Conservation (phyloP, 345 rosid genomes). For the Trapa incisa region DNA sequence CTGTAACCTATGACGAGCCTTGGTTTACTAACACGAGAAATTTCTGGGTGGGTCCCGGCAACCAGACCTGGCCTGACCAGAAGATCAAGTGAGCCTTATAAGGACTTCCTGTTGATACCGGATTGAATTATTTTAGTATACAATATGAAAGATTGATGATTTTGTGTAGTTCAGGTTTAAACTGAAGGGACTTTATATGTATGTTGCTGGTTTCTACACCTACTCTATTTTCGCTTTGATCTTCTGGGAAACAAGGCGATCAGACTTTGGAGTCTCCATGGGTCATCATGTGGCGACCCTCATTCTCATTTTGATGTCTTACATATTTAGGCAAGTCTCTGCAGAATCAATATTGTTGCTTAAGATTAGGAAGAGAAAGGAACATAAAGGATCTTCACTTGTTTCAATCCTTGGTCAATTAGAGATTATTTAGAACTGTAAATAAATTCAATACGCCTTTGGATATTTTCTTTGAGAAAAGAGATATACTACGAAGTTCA, state of each 20-base stretch:
- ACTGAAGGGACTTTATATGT: constrained; percentile 77
- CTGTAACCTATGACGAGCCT: constrained; percentile 68
- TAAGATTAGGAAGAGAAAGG: not conserved
- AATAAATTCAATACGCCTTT: not conserved
- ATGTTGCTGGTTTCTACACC: constrained; percentile 79
- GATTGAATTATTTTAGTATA: not conserved
- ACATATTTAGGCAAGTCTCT: constrained; percentile 47
- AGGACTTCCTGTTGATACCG: not conserved
- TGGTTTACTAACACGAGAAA: constrained; percentile 65
- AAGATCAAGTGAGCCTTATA: constrained; percentile 49
- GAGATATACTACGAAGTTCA: not conserved
- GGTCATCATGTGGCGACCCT: constrained; percentile 81
- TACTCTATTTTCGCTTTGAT: constrained; percentile 89
- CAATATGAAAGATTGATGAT: constrained; percentile 2
- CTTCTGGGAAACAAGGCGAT: constrained; percentile 98
- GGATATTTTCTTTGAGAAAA: not conserved
- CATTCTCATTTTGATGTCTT: constrained; percentile 69
- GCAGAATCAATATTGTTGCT: not conserved
- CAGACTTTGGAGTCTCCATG: constrained; percentile 96
- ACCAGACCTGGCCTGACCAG: constrained; percentile 90
- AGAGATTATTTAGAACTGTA: not conserved
- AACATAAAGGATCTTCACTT: not conserved
- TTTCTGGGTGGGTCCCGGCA: constrained; percentile 92
- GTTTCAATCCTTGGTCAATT: not conserved
- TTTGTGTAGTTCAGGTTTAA: constrained; percentile 49